Evolutionary conservation across 2,329 filamentous ascomycete species (phyloP), one percentile per base, ranked within the genome.

Genomic region (Aspergillus alliaceus): DNA sequence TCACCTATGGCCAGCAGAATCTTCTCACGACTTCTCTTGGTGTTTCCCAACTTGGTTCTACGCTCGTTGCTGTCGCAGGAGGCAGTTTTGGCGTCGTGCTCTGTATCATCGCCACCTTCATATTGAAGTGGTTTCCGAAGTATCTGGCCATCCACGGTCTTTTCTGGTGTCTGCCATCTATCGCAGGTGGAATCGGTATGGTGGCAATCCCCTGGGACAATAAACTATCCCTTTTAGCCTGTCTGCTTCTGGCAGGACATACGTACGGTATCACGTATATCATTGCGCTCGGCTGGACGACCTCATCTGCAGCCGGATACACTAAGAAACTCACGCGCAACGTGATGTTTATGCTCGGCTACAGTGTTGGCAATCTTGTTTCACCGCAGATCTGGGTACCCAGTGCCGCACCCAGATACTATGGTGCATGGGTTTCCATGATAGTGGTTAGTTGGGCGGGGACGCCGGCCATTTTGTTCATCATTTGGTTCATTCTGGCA

Each of bases 381-480:
- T 52, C 50, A 24, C 50, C 50, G n/a, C 50, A 52, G 50, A 52
- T 52, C 24, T 52, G 50, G 50, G 35, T 52, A 1, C 35, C 35
- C 9, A 42, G 50, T 32, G 50, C 50, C 2, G 50, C 35, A 11
- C 50, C 50, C 25, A 11, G 50, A 18, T 52, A 52, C 37, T 47
- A 47, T 12, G 44, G 44, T 6, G 44, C 44, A 14, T 47, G 44
- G 44, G 8, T 31, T 11, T 47, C 44, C 25, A 47, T 47, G 44
- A 47, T 47, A 18, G 44, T 47, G 44, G n/a, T 47, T 12, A 24
- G 20, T 18, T 47, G 44, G 44, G 44, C 25, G 7, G 44, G 44
- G 6, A 31, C 44, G 25, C 44, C 44, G 4, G 44, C 44, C 3
- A 47, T 47, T n/a, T 14, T 47, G 3, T 31, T 31, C 8, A 31